Evolutionary conservation across 2,329 filamentous ascomycete species (phyloP), one percentile per base, ranked within the genome.

Genomic region (Orbilia javanica): DNA sequence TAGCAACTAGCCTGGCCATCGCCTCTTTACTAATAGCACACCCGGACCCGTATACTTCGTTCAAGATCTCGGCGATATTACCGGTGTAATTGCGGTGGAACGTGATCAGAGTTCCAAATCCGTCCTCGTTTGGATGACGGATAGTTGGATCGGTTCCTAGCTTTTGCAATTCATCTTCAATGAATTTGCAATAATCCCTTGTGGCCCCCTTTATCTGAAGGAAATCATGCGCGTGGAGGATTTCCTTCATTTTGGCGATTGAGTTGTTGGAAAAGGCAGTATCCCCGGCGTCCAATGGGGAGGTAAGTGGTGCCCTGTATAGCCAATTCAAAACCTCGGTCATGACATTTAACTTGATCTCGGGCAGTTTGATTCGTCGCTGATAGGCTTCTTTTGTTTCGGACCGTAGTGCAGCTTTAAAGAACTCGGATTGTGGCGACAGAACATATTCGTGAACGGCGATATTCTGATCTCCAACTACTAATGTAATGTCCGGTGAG

Each of bases 251-350:
- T 10, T 13, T 39, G 0, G 20, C 18, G 6, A 42, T 8, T 4
- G 55, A 60, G 0, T 10, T n/a, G n/a, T 39, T 31, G 13, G 31
- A 60, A 8, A 60, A 60, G 1, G 34, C 55, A 13, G 55, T 60
- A 20, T 39, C 34, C 7, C 55, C 55, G 4, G 31, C n/a, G 10
- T 60, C 55, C 4, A 60, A 15, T 4, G 55, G 55, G 11, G 31
- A 27, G 20, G 34, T 27, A 4, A 42, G 36, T 7, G 65, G 31
- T 18, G 65, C 65, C 29, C 48, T 44, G 48, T 70, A 70, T 2
- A 63, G 42, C 53, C 67, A 70, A 13, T 63, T 48, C 13, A 70
- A 22, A 36, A 70, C 34, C 13, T 50, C 48, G 3, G 6, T 29
- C 53, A 70, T 70, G 31, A 48, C 31, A 15, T 31, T 13, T 0